Percentiles rank a stretch among this genome's conserved stretches.
phyloP scores from a whole-genome alignment of 2,329 filamentous ascomycete species.

The Mycocentrospora acerina region DNA sequence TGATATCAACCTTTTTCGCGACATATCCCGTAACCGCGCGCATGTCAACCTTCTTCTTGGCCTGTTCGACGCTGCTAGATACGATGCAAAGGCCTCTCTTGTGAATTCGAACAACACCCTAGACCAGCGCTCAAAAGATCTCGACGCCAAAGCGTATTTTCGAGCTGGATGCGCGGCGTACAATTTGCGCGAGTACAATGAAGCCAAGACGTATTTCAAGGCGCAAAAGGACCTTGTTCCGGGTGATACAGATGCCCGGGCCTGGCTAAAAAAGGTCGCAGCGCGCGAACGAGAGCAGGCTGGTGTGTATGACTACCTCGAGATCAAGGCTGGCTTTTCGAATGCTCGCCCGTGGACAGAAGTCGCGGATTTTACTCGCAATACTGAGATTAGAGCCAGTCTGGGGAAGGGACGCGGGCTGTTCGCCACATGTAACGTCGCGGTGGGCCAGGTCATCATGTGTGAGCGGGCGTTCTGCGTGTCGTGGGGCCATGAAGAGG shows the following conservation, averaged over 20 bases:
- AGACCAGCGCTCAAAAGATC: conserved; percentile 28
- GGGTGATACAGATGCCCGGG: conserved; percentile 36
- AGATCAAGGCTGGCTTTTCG: conserved; percentile 42
- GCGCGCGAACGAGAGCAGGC: conserved; percentile 40
- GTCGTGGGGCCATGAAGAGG: no score
- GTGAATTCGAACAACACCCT: no score
- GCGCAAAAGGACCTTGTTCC: conserved; percentile 35
- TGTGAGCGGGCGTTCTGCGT: no score
- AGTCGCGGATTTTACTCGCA: conserved; percentile 49
- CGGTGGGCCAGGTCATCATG: no score
- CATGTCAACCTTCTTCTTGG: no score
- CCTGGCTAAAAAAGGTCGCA: conserved; percentile 20
- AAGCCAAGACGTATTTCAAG: conserved; percentile 41
- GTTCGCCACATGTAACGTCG: no score
- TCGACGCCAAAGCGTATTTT: conserved; percentile 49
- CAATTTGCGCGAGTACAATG: conserved; percentile 41
- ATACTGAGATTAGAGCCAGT: conserved; percentile 47
- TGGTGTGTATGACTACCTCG: conserved; percentile 41
- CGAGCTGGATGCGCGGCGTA: conserved; percentile 52
- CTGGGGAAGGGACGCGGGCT: conserved; percentile 50
- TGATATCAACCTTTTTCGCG: no score
- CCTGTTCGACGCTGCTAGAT: no score
- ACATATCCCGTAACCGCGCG: no score
- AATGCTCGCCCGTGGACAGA: conserved; percentile 50
- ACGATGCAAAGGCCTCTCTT: no score